Conservation (phyloP, 805 yeast genomes). For the Blastobotrys americana region DNA sequence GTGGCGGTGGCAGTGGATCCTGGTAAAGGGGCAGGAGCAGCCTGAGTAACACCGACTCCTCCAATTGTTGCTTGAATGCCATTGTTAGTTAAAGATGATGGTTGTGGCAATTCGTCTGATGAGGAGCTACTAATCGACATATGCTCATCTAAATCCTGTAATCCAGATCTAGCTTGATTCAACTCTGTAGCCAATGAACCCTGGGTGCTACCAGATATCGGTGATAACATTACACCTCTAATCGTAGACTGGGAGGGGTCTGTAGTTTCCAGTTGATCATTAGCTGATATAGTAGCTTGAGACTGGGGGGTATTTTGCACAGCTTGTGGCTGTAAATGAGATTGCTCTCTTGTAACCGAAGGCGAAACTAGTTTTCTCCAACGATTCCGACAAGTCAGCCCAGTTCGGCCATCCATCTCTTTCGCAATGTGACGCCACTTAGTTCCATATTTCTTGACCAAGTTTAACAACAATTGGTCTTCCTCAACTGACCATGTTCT, state of each 20-base stretch:
- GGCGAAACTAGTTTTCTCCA: slow-evolving; percentile 73
- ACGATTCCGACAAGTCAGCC: slow-evolving; percentile 82
- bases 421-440: slow-evolving; percentile 79
- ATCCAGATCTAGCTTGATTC: not conserved
- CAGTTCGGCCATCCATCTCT: slow-evolving; percentile 71
- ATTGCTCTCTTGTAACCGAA: slow-evolving; percentile 24
- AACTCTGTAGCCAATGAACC: not conserved
- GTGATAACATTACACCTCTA: not conserved
- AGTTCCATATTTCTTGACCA: slow-evolving; percentile 69
- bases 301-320: slow-evolving; percentile 8
- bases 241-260: not conserved
- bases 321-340: slow-evolving; percentile 3
- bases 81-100: not conserved
- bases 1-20: not conserved
- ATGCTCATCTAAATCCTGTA: not conserved
- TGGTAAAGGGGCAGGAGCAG: slow-evolving; percentile 6
- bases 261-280: not conserved
- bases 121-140: not conserved
- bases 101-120: not conserved
- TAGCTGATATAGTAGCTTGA: not conserved
- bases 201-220: not conserved
- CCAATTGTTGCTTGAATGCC: not conserved
- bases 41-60: not conserved
- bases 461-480: slow-evolving; percentile 59
- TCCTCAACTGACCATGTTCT: slow-evolving; percentile 76